Evolutionary conservation across 768 basidiomycete genomes (phyloP), one percentile per base, ranked within the genome.

Genomic region (Agaricus subrufescens): DNA sequence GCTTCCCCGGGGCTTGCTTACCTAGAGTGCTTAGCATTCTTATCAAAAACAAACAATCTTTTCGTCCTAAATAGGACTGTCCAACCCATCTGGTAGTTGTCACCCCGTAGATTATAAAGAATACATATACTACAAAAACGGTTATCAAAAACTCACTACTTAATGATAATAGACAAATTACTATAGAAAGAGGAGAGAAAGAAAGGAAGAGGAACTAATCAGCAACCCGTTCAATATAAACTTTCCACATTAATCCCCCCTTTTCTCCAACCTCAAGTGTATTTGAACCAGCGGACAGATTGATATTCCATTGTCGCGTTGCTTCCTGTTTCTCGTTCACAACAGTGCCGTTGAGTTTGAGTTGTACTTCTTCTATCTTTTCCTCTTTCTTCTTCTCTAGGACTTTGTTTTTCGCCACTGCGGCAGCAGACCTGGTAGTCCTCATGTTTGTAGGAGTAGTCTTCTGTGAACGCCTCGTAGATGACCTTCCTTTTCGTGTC

Each of bases 221-320:
- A 44, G 47, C 67, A 58, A 72, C 56, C 43, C 82, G 75, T 61
- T 84, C 81, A 43, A 85, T 69, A 65, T 86, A 86, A 25, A 87
- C 73, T 67, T 85, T 89, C 88, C 88, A 90, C 26, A 81, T 67
- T 61, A 83, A 66, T 9, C 87, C 87, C 34, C 81, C 84, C 62
- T 78, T 79, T 71, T 88, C 87, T 34, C 89, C 88, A 26, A 93
- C 71, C 67, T 92, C 91, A 29, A 93, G 66, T 15, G 83, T 70
- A 61, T 82, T 88, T 4, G 73, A 62, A 12, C 91, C 91, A 3
- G 73, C 65, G 1, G 80, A 74, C 15, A 90, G 69, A 15, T 79
- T 77, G 14, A 89, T 70, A 61, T 79, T 76, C 91, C 90, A 92
- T 51, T 77, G 69, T 1, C 80, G 79, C 45, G 73, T 68, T 15